Base-by-base conservation (phyloP, 139 green algal species). In the Chlorella ohadii region DNA sequence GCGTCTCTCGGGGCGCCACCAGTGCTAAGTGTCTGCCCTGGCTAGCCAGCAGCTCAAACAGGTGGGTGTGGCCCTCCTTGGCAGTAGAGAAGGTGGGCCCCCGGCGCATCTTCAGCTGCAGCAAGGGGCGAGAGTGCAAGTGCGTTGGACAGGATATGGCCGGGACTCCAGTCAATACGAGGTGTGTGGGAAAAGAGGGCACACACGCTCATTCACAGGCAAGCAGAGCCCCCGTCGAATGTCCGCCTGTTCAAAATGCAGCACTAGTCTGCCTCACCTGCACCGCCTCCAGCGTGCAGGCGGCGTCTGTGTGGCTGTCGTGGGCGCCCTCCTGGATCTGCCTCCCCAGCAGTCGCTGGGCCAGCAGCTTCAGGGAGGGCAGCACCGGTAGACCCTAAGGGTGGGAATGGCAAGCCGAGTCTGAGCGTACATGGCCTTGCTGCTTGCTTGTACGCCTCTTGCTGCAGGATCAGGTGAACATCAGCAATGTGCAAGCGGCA, bases 301-400 rank as follows among this genome's bases (percentile, higher is more conserved):
- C 51, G 3, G 92, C 91, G 64, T 95, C 92, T 13, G 89, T 83
- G 20, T 84, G 57, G 56, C 86, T 89, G 71, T 94, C 87, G 82
- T 95, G 92, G 7, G 80, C 63, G n/a, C 82, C 86, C 34, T 84
- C 47, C 80, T 95, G 91, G 31, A 94, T 94, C 44, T 65, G 75
- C 36, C 85, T 47, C 16, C 85, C 56, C 34, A 95, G 78, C 74
- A 87, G 86, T 2, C 72, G 56, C 28, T 86, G 78, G 1, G 87
- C 75, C 5, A 94, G 78, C 16, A 22, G 27, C 5, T 39, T 36
- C 15, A 85, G 67, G 27, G 67, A 79, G 47, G 67, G 51, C 11
- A 56, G 66, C 67, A n/a, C 16, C 11, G 67, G 66, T 23, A 39
- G 34, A 33, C 79, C 67, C 44, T 65, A 55, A 39, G 27, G 5